A percentile compares a stretch with the other conserved stretches of the same genome.
Conservation (phyloP, 345 rosid genomes). For the Aethionema arabicum region DNA sequence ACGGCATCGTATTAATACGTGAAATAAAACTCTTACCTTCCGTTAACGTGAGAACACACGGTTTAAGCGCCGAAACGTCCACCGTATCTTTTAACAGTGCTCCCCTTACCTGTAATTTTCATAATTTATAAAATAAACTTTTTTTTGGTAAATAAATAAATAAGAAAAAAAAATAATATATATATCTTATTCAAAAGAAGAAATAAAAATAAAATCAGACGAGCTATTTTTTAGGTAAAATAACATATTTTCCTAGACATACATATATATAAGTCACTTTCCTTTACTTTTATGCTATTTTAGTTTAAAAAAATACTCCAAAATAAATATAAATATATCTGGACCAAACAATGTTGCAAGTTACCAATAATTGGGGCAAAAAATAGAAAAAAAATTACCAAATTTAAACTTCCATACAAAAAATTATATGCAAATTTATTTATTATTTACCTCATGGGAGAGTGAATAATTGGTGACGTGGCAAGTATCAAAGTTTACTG, state of each 20-base stretch:
- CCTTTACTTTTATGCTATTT: conserved; percentile 29
- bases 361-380: conserved; percentile 14
- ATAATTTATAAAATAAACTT: neutral
- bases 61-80: conserved; percentile 85
- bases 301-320: conserved; percentile 4
- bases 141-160: neutral
- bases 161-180: neutral
- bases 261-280: conserved; percentile 24
- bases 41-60: conserved; percentile 59
- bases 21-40: conserved; percentile 49
- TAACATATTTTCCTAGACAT: neutral
- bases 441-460: conserved; percentile 73
- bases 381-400: neutral
- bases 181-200: conserved; percentile 14
- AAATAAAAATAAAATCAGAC: neutral
- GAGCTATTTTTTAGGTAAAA: conserved; percentile 27
- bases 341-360: conserved; percentile 23
- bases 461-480: conserved; percentile 69
- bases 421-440: neutral
- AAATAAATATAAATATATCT: conserved; percentile 23
- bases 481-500: conserved; percentile 73
- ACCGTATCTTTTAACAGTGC: conserved; percentile 62
- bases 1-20: neutral
- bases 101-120: conserved; percentile 62
- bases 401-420: conserved; percentile 2